Evolutionary conservation across 345 rosid species (phyloP).

Genomic region (Eucalyptus leucophloia): DNA sequence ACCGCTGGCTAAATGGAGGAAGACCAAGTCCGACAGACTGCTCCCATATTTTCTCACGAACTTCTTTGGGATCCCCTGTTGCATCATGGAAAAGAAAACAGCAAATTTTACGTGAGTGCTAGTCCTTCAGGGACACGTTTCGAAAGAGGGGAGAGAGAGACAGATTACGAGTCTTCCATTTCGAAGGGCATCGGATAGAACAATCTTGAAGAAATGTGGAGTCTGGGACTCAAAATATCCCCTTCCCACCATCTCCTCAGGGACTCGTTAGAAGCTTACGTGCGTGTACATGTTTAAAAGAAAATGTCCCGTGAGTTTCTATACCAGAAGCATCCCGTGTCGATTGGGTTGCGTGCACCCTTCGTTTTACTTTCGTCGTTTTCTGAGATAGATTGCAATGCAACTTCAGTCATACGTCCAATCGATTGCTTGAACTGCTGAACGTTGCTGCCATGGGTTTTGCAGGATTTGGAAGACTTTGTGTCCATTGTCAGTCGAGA

Average conservation of each 20-base stretch:
- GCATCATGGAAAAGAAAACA: neutral
- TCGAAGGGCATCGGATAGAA: neutral
- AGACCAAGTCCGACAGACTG: neutral
- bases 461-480: neutral
- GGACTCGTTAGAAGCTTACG: neutral
- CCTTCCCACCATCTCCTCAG: neutral
- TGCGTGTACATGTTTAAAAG: neutral
- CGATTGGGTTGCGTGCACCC: neutral
- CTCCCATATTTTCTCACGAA: neutral
- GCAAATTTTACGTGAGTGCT: neutral
- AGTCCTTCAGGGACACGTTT: neutral
- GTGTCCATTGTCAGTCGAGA: neutral
- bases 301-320: neutral
- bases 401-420: neutral
- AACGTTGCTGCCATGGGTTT: neutral
- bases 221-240: neutral
- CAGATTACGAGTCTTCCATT: neutral
- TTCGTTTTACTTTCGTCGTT: neutral
- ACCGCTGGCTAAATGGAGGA: neutral
- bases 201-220: neutral
- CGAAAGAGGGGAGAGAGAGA: neutral
- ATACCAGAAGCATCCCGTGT: neutral
- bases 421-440: neutral
- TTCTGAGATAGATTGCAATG: neutral
- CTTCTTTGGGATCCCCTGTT: slow-evolving; percentile 4